These are phyloP conservation scores for Tuber magnatum DNA, from an alignment of 495 filamentous ascomycete genomes.

Conservation along the genomic window DNA sequence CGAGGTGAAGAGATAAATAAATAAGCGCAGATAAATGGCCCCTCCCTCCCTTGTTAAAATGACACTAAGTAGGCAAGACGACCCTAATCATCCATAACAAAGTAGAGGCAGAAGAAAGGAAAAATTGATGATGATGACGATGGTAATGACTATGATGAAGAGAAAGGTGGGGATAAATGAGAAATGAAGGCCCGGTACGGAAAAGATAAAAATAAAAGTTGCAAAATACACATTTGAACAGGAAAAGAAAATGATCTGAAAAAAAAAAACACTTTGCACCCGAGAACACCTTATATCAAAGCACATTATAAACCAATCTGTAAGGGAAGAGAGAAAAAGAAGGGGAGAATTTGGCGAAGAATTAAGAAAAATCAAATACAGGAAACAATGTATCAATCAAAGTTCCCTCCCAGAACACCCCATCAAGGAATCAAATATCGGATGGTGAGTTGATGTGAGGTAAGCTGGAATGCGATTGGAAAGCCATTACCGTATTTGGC, in stretches of 20 bases:
- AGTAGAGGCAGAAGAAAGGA: neutral
- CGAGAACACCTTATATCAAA: conserved; percentile 37
- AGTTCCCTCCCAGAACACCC: neutral
- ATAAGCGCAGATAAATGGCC: neutral
- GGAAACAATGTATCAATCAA: conserved; percentile 19
- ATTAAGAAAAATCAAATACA: conserved; percentile 23
- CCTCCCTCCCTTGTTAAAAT: neutral
- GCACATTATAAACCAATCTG: conserved; percentile 18
- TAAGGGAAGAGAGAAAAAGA: conserved; percentile 15
- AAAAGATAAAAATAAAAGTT: conserved; percentile 28
- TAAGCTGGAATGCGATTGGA: neutral
- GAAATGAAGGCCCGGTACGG: conserved; percentile 12
- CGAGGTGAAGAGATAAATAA: neutral
- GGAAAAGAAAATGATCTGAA: conserved; percentile 8
- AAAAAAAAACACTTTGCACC: conserved; percentile 39
- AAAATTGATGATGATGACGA: neutral
- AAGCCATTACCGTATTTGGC: neutral
- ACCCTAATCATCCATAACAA: neutral
- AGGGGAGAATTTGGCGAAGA: conserved; percentile 5
- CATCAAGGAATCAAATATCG: conserved; percentile 3
- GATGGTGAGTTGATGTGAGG: neutral
- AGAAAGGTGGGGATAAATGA: neutral
- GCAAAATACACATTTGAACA: conserved; percentile 23
- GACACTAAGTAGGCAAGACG: neutral
- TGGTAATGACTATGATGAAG: neutral